Evolutionary conservation across 495 filamentous ascomycete species (phyloP), one percentile per base, ranked within the genome.

Genomic region (Podospora pseudopauciseta): DNA sequence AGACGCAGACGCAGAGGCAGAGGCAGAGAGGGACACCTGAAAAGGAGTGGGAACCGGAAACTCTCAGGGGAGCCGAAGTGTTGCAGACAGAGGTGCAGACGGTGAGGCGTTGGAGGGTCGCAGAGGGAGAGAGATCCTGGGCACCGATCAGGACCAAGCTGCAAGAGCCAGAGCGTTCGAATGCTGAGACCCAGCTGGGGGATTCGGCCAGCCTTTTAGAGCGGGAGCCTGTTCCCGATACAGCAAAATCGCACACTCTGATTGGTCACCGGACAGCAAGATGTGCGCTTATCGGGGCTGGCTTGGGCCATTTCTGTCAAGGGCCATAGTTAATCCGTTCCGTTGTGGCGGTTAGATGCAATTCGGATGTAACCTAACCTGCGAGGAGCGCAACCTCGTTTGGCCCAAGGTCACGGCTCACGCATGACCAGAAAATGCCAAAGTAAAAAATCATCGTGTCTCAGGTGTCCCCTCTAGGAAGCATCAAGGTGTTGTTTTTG

Each of bases 61-160:
- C 64, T 19, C 68, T 67, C 65, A 65, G 68, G 60, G 55, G 65
- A 34, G 65, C 20, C 27, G 58, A 60, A 63, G 67, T 69, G 67
- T 69, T 70, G 68, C 69, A 72, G 70, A 67, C 19, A 32, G 27
- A 55, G 70, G 63, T 63, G 67, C 67, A 69, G 67, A 57, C 64
- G 59, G 63, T 44, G 70, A 70, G 70, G 69, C 67, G 67, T 71
- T 58, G 69, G 68, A 70, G 44, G 60, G 71, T 64, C 59, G 68
- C 67, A 65, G 28, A 65, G 56, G 9, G 66, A 61, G 23, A 34
- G 54, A 55, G 59, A 72, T 72, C 70, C 67, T 70, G 67, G 67
- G 70, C 70, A 66, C 63, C 68, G 71, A 73, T 73, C 71, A 68
- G 70, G 69, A 49, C 39, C 71, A 67, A 56, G 49, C 9, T 15